Conservation (phyloP, 768 basidiomycete species). For the Pulveroboletus frians region DNA sequence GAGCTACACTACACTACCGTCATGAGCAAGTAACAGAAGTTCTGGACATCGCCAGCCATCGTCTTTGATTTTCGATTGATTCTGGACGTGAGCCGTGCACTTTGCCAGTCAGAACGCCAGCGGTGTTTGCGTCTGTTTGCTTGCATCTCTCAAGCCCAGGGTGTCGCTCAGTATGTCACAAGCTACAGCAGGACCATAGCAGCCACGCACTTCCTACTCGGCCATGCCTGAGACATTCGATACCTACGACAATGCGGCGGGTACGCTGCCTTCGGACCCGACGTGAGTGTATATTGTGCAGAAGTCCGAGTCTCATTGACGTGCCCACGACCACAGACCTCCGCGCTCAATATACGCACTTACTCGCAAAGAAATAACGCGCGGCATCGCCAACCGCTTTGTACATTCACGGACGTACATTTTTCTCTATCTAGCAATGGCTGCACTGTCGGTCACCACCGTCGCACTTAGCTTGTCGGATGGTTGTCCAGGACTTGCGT, state of each 20-base stretch:
- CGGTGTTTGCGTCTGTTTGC: slow-evolving; percentile 33
- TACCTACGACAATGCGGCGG: slow-evolving; percentile 33
- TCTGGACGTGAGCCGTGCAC: neutral
- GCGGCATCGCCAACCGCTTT: slow-evolving; percentile 84
- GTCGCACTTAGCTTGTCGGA: slow-evolving; percentile 77
- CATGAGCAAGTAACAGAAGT: neutral
- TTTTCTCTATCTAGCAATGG: slow-evolving; percentile 84
- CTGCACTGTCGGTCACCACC: slow-evolving; percentile 79
- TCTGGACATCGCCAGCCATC: neutral
- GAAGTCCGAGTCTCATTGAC: slow-evolving; percentile 10
- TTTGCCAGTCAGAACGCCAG: neutral
- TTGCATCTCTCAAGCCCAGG: neutral
- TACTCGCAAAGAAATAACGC: slow-evolving; percentile 75
- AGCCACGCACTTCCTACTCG: slow-evolving; percentile 4
- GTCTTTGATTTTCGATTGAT: neutral
- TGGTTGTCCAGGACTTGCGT: slow-evolving; percentile 82
- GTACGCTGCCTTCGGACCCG: slow-evolving; percentile 23
- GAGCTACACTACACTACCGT: neutral
- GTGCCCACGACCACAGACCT: slow-evolving; percentile 41
- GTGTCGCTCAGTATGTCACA: slow-evolving; percentile 6
- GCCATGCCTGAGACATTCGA: slow-evolving; percentile 35
- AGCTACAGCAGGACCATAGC: neutral
- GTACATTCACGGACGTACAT: slow-evolving; percentile 87
- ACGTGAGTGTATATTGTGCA: slow-evolving; percentile 25
- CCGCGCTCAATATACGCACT: slow-evolving; percentile 82